phyloP scores from a whole-genome alignment of 192 early-diverging fungal genomes.

The Paraglomus occultum region DNA sequence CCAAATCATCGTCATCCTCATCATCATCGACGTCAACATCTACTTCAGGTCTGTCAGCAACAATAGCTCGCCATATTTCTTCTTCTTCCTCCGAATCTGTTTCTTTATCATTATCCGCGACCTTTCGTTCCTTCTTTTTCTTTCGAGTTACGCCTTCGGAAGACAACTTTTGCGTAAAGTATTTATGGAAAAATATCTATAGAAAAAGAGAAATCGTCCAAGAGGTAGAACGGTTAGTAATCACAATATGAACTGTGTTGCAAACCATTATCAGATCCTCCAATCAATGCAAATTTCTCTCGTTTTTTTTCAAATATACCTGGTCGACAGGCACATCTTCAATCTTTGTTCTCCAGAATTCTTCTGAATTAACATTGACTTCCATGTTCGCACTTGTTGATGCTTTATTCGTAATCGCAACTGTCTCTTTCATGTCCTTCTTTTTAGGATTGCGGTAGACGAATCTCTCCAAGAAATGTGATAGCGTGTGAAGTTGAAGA shows the following conservation, averaged over 20 bases:
- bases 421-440: conserved; percentile 44
- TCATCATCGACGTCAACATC: conserved; percentile 54
- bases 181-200: conserved; percentile 73
- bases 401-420: conserved; percentile 64
- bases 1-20: conserved; percentile 47
- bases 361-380: conserved; percentile 63
- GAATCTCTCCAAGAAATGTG: conserved; percentile 94
- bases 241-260: no score
- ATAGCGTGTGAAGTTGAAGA: conserved; percentile 85
- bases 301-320: conserved; percentile 32
- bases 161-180: conserved; percentile 63
- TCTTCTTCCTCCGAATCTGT: conserved; percentile 39
- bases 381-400: conserved; percentile 50
- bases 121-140: conserved; percentile 30
- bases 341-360: conserved; percentile 56
- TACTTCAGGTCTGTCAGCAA: conserved; percentile 59
- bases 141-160: conserved; percentile 29
- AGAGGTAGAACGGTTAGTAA: no score
- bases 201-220: conserved; percentile 5
- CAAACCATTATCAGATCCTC: background rate
- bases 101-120: conserved; percentile 38
- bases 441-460: conserved; percentile 94
- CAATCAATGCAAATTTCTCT: no score
- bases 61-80: conserved; percentile 86
- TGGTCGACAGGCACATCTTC: conserved; percentile 74